phyloP scores from a whole-genome alignment of 2,329 filamentous ascomycete genomes.

The Pyrenophora tritici-repentis region DNA sequence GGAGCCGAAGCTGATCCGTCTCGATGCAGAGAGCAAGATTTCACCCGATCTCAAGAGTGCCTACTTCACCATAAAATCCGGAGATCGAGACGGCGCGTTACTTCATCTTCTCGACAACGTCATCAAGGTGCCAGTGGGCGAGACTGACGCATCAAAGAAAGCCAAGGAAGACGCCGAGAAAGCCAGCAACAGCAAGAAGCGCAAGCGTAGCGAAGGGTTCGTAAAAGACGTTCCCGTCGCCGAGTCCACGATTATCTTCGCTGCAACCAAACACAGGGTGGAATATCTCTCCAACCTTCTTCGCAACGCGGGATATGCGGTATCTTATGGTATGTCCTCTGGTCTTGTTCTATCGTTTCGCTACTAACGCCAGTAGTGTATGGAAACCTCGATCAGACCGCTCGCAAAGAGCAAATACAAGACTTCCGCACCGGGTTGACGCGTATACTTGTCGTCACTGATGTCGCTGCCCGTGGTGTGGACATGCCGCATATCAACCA shows the following conservation, averaged over 20 bases:
- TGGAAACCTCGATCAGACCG: slow-evolving; percentile 90
- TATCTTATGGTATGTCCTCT: slow-evolving; percentile 67
- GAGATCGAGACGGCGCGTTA: slow-evolving; percentile 91
- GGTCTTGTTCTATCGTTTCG: not conserved
- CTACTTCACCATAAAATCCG: slow-evolving; percentile 90
- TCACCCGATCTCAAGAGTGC: slow-evolving; percentile 94
- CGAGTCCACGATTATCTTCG: slow-evolving; percentile 93
- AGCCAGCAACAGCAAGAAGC: slow-evolving; percentile 66
- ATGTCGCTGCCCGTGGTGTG: slow-evolving; percentile 95
- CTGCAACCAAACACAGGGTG: slow-evolving; percentile 95
- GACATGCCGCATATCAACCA: slow-evolving; percentile 96
- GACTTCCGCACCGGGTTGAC: slow-evolving; percentile 83
- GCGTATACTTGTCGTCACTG: slow-evolving; percentile 92
- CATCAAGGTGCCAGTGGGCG: slow-evolving; percentile 82
- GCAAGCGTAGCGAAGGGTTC: slow-evolving; percentile 66
- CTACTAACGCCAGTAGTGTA: slow-evolving; percentile 63
- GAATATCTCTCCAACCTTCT: slow-evolving; percentile 88
- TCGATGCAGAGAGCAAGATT: slow-evolving; percentile 94
- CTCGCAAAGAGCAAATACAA: slow-evolving; percentile 88
- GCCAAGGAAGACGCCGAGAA: slow-evolving; percentile 53
- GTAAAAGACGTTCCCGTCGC: slow-evolving; percentile 75
- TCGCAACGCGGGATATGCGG: slow-evolving; percentile 79
- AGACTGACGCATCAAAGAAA: slow-evolving; percentile 58
- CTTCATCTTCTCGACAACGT: slow-evolving; percentile 88
- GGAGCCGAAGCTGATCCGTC: slow-evolving; percentile 84